Evolutionary conservation across 768 basidiomycete species (phyloP), one percentile per base, ranked within the genome.

Genomic region (Glaciozyma antarctica): DNA sequence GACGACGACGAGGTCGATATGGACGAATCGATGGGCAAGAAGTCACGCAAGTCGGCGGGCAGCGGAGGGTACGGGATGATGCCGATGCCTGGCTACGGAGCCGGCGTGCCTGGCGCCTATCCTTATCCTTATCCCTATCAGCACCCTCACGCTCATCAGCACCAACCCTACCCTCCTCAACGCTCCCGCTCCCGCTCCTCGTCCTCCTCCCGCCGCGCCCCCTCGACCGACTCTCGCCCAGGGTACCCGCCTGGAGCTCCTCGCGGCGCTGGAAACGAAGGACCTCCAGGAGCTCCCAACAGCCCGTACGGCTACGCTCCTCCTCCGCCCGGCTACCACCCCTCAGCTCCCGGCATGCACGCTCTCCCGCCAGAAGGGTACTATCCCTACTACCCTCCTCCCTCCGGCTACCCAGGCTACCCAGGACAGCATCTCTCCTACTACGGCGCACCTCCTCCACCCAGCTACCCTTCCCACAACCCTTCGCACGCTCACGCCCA

Each of bases 111-210:
- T 13, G 34, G 26, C 10, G 57, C 57, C 22, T 58, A 58, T 28
- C 57, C 57, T 15, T 28, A 45, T 28, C 57, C 57, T 9, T 70
- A 61, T 22, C 60, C 62, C 0, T 70, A 70, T 43, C 65, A 59
- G 0, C 65, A 62, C 53, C 51, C 30, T 5, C 52, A 62, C 64
- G 61, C 64, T 22, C 64, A 62, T 45, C 38, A 22, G 2, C 52
- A 69, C 52, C 60, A 61, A 34, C 68, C 69, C 2, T 70, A 70
- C 63, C 69, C 65, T 44, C 64, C 68, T 5, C 69, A 62, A 17
- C 60, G 62, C 32, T 41, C 30, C 41, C 69, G 69, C 1, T 66
- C 65, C 5, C 63, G 65, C 43, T 66, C 65, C 3, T 55, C 65
- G 52, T 64, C 65, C 28, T 54, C 64, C 17, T 24, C 51, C 3